These are phyloP conservation scores for sunflower (Helianthus annuus) DNA, from an alignment of 129 eudicot genomes.

Conservation along the genomic window HanXRQr2.0-SUNRISE NC_035437.2:102329710-102330209, in stretches of 20 bases:
- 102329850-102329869: background rate
- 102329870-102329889: slow-evolving; percentile 22
- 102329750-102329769: background rate
- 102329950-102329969: slow-evolving; percentile 59
- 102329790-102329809: background rate
- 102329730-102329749: background rate
- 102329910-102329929: slow-evolving; percentile 97
- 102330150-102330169: background rate
- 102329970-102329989: background rate
- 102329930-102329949: slow-evolving; percentile 94
- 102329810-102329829: background rate
- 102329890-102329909: slow-evolving; percentile 96
- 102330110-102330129: slow-evolving; percentile 76
- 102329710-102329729: background rate
- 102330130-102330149: background rate
- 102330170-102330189: background rate
- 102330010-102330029: background rate
- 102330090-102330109: slow-evolving; percentile 99
- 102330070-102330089: slow-evolving; percentile 91
- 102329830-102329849: slow-evolving; percentile 1
- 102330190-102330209: too few relatives aligned
- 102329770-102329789: background rate
- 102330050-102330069: slow-evolving; percentile 98
- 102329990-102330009: background rate
- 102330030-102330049: slow-evolving; percentile 73